Percentiles rank a stretch among this genome's conserved stretches.
Evolutionary conservation across 805 yeast species (phyloP).

Genomic region (Saturnispora halmiae): DNA sequence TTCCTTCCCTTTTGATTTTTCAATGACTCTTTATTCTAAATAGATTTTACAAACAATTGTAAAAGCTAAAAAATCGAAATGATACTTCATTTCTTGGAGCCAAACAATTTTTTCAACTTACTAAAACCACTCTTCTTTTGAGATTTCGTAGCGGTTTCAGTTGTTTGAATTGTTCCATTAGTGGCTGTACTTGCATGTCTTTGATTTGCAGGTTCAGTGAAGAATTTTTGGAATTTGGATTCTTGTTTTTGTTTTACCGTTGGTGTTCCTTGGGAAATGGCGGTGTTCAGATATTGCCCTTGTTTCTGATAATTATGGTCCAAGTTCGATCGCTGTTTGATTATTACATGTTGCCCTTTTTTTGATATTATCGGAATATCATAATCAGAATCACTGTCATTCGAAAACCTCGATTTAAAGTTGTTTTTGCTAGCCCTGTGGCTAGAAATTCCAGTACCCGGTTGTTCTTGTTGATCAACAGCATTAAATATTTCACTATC

Average conservation of each 20-base stretch:
- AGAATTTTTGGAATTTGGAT: conserved; percentile 15
- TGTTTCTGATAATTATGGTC: too few relatives aligned
- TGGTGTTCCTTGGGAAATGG: background rate
- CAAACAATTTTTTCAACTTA: conserved; percentile 29
- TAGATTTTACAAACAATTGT: too few relatives aligned
- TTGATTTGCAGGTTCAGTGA: conserved; percentile 14
- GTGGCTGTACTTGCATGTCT: conserved; percentile 12
- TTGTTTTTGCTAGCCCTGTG: conserved; percentile 20
- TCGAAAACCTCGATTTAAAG: conserved; percentile 39
- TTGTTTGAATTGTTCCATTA: conserved; percentile 19
- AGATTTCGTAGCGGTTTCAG: conserved; percentile 16
- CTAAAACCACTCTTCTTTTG: conserved; percentile 29
- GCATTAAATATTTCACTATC: conserved; percentile 10
- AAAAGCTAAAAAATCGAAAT: too few relatives aligned
- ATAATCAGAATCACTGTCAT: conserved; percentile 55
- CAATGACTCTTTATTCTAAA: too few relatives aligned
- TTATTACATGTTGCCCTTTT: background rate
- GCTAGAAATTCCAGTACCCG: conserved; percentile 29
- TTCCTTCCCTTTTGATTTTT: too few relatives aligned
- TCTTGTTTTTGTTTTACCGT: background rate
- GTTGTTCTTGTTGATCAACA: conserved; percentile 2
- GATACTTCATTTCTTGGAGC: conserved; percentile 17
- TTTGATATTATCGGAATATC: conserved; percentile 24
- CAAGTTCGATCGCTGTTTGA: too few relatives aligned
- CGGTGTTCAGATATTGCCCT: background rate